Conservation (phyloP, 352 stramenopile genomes). For the Saprolegnia diclina region DNA sequence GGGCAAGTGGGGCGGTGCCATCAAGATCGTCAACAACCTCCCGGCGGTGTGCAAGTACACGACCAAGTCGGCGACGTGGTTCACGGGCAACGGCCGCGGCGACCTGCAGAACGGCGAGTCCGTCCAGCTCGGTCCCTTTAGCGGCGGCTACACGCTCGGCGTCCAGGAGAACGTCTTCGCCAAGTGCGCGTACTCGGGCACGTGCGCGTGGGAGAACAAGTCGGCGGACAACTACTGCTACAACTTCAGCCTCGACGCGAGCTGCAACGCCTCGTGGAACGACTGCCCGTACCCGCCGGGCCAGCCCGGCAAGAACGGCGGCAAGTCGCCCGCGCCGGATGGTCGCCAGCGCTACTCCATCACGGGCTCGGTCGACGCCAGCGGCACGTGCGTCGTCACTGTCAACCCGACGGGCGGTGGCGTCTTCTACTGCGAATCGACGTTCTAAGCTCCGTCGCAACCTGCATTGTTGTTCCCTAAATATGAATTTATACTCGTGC, state of each 20-base stretch:
- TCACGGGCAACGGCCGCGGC: not conserved
- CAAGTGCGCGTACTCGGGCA: slow-evolving; percentile 3
- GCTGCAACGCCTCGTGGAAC: not conserved
- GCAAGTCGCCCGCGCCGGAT: not conserved
- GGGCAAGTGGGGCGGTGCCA: not conserved
- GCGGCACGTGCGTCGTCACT: not conserved
- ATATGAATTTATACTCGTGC: too few relatives aligned
- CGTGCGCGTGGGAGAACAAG: slow-evolving; percentile 2
- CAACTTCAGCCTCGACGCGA: not conserved
- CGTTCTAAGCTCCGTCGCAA: not conserved
- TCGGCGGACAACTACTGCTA: slow-evolving; percentile 13
- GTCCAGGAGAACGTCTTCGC: slow-evolving; percentile 13
- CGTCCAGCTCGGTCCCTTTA: not conserved
- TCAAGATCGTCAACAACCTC: slow-evolving; percentile 16
- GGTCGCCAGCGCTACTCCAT: slow-evolving; percentile 1
- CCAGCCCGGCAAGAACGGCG: not conserved
- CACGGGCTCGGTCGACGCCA: not conserved
- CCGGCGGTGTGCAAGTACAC: not conserved
- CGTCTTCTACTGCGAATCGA: not conserved
- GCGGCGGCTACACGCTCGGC: slow-evolving; percentile 3
- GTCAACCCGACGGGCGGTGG: slow-evolving; percentile 3
- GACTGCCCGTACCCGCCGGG: slow-evolving; percentile 1
- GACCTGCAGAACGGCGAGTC: not conserved
- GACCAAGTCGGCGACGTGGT: slow-evolving; percentile 1
- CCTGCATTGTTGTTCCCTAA: too few relatives aligned